Evolutionary conservation across 257 asterid species (phyloP).

Genomic region (Solanum peruvianum): DNA sequence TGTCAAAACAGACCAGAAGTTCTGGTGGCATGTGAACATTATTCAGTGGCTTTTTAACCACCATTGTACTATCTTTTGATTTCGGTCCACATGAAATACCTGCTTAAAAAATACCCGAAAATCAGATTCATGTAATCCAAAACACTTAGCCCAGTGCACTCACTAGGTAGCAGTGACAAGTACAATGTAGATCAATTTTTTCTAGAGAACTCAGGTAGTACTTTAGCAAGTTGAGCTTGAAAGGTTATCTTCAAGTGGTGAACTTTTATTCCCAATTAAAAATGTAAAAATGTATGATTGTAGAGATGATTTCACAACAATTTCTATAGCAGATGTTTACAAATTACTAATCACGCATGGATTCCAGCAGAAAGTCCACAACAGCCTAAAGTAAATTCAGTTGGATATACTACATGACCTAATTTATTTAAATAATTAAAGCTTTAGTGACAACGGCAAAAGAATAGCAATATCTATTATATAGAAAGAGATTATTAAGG

Average conservation of each 20-base stretch:
- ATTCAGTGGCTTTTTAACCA: conserved; percentile 37
- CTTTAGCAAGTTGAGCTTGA: background rate
- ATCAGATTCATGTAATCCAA: background rate
- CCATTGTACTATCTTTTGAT: conserved; percentile 9
- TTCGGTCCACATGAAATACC: conserved; percentile 18
- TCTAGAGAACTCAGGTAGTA: background rate
- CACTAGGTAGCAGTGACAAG: background rate
- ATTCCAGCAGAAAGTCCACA: background rate
- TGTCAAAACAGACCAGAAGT: conserved; percentile 54
- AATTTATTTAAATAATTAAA: background rate
- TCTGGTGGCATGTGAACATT: conserved; percentile 82
- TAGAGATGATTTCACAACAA: background rate
- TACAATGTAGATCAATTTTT: background rate
- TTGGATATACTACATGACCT: background rate
- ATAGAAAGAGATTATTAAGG: background rate
- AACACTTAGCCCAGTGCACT: background rate
- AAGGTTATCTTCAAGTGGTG: background rate
- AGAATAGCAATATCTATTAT: background rate
- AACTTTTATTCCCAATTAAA: background rate
- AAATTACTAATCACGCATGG: background rate
- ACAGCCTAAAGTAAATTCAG: background rate
- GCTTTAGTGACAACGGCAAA: background rate
- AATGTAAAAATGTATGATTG: background rate
- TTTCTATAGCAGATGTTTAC: background rate
- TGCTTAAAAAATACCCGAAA: background rate